Conservation (phyloP, 305 asterid genomes). For the Stenogyne calaminthoides region DNA sequence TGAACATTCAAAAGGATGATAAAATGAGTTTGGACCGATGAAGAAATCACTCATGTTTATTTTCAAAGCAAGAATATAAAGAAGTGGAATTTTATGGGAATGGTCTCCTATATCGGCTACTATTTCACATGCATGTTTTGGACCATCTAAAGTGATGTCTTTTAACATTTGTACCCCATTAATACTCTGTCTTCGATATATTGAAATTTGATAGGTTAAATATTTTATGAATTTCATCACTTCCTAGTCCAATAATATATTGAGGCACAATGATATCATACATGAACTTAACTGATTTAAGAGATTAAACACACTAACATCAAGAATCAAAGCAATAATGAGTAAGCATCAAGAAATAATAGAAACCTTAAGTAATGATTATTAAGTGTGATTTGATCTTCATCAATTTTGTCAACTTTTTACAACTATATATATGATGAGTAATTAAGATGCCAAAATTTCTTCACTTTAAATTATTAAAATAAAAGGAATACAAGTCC, state of each 20-base stretch:
- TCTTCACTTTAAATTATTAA: no score
- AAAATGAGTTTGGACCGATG: slow-evolving; percentile 5
- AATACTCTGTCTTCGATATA: slow-evolving; percentile 15
- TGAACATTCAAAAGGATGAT: neutral
- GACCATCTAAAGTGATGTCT: slow-evolving; percentile 23
- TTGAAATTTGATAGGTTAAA: neutral
- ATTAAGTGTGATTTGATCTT: slow-evolving; percentile 14
- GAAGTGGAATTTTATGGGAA: neutral
- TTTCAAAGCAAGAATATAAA: no score
- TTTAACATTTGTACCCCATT: slow-evolving; percentile 23
- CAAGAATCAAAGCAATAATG: neutral
- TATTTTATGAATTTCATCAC: neutral
- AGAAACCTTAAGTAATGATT: neutral
- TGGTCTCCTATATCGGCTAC: slow-evolving; percentile 19
- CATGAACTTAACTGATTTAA: no score
- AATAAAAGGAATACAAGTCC: no score
- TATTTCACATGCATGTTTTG: slow-evolving; percentile 28
- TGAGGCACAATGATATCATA: no score
- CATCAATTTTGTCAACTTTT: neutral
- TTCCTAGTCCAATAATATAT: neutral
- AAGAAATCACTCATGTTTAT: neutral
- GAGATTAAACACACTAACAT: neutral
- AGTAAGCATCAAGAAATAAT: neutral
- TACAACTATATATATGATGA: neutral
- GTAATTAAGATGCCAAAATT: no score